Evolutionary conservation across 2,329 filamentous ascomycete genomes (phyloP).

Genomic region (Xylaria sp.): DNA sequence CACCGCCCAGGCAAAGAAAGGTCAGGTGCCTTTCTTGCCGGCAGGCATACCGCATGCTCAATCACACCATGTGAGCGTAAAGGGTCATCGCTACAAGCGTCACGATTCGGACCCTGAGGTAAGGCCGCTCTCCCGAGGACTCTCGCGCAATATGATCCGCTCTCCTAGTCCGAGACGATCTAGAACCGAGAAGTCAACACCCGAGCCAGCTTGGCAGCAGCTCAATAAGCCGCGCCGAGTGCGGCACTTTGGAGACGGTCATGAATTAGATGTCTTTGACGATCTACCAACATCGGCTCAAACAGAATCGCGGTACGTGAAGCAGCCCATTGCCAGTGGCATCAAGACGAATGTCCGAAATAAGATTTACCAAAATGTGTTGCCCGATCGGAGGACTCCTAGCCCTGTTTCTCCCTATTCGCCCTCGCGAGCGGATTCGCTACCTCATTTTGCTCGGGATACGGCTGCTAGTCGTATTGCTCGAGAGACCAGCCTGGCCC

Average conservation of each 20-base stretch:
- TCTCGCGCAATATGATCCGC: conserved; percentile 54
- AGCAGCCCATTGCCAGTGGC: conserved; percentile 66
- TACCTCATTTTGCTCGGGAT: conserved; percentile 60
- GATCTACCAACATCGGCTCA: conserved; percentile 84
- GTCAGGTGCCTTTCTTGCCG: conserved; percentile 70
- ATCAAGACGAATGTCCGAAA: conserved; percentile 58
- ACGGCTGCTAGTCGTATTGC: conserved; percentile 61
- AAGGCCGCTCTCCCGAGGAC: conserved; percentile 51
- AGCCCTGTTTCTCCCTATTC: conserved; percentile 50
- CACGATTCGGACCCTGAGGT: conserved; percentile 72
- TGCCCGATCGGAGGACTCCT: conserved; percentile 49
- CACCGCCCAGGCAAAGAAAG: conserved; percentile 50
- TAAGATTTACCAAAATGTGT: conserved; percentile 51
- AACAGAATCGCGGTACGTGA: conserved; percentile 75
- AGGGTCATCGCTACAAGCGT: conserved; percentile 66
- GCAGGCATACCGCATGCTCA: conserved; percentile 67
- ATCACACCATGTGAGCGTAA: conserved; percentile 72
- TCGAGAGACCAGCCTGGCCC: conserved; percentile 56
- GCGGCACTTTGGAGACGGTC: conserved; percentile 82
- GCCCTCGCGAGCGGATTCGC: conserved; percentile 51
- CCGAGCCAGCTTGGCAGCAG: conserved; percentile 55
- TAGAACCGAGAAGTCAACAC: conserved; percentile 38
- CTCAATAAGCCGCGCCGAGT: conserved; percentile 66
- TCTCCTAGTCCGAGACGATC: conserved; percentile 55
- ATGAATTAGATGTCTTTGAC: conserved; percentile 88